Percentiles rank a stretch among this genome's conserved stretches.
phyloP scores from a whole-genome alignment of 2,329 filamentous ascomycete genomes.

The Thyridium curvatum region DNA sequence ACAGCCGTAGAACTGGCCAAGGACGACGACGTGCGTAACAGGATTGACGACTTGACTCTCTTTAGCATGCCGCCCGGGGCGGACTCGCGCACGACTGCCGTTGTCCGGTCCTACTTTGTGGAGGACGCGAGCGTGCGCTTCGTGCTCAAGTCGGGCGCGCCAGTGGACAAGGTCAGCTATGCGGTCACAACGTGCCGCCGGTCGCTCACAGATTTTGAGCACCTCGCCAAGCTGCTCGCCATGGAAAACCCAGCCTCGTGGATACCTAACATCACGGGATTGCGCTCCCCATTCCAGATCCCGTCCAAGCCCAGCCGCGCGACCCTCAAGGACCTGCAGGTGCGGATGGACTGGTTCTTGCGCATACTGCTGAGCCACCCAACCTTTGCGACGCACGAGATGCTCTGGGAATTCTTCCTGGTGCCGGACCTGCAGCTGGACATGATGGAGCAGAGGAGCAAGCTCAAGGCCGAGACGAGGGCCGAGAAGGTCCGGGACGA shows the following conservation, averaged over 20 bases:
- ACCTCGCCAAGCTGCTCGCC: conserved; percentile 73
- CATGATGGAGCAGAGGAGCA: conserved; percentile 84
- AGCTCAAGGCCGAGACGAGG: conserved; percentile 77
- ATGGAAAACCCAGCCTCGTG: conserved; percentile 94
- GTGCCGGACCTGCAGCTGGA: conserved; percentile 88
- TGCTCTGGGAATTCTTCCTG: conserved; percentile 98
- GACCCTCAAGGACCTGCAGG: conserved; percentile 79
- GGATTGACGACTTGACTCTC: conserved; percentile 88
- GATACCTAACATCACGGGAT: conserved; percentile 72
- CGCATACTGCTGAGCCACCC: conserved; percentile 81
- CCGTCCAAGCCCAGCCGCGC: conserved; percentile 86
- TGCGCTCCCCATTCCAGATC: conserved; percentile 86
- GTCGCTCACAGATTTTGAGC: conserved; percentile 85
- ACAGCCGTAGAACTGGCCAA: conserved; percentile 96
- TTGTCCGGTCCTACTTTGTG: conserved; percentile 93
- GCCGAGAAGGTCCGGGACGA: conserved; percentile 85
- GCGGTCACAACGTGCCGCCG: conserved; percentile 92
- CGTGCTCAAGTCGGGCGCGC: conserved; percentile 88
- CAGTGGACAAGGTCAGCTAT: conserved; percentile 73
- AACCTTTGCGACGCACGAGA: conserved; percentile 92
- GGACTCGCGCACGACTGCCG: conserved; percentile 81
- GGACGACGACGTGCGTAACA: conserved; percentile 93
- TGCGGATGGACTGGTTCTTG: conserved; percentile 80
- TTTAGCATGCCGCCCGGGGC: conserved; percentile 66
- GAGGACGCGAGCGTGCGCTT: conserved; percentile 92